These are phyloP conservation scores for Rutstroemia sp. DNA, from an alignment of 2,329 filamentous ascomycete species.

Conservation along the genomic window DNA sequence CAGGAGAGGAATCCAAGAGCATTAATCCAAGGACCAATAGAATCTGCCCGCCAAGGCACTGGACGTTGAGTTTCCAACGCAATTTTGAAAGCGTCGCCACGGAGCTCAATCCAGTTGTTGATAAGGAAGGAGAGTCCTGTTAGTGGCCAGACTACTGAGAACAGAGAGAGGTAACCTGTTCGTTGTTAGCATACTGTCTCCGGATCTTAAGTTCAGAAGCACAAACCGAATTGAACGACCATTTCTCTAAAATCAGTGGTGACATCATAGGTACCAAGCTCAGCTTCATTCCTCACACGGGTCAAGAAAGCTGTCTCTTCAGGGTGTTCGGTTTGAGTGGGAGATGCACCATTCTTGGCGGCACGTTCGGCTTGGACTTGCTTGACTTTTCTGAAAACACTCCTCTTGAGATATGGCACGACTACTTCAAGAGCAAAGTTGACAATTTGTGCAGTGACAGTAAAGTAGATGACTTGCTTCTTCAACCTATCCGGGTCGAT, in stretches of 20 bases:
- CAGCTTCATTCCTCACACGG: slow-evolving; percentile 75
- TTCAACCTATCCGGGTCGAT: slow-evolving; percentile 79
- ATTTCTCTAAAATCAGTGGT: slow-evolving; percentile 88
- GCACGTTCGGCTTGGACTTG: slow-evolving; percentile 56
- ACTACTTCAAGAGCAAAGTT: slow-evolving; percentile 79
- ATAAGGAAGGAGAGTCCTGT: slow-evolving; percentile 80
- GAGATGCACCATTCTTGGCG: slow-evolving; percentile 43
- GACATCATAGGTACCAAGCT: slow-evolving; percentile 80
- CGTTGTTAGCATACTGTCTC: slow-evolving; percentile 21
- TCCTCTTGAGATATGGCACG: slow-evolving; percentile 77
- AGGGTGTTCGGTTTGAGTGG: slow-evolving; percentile 49
- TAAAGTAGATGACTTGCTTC: slow-evolving; percentile 93
- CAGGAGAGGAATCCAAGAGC: slow-evolving; percentile 85
- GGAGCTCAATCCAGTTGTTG: slow-evolving; percentile 95
- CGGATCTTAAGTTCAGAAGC: not conserved
- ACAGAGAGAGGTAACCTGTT: slow-evolving; percentile 77
- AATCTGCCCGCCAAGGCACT: slow-evolving; percentile 82
- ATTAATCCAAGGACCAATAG: slow-evolving; percentile 87
- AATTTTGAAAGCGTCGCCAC: slow-evolving; percentile 91
- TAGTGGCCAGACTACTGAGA: slow-evolving; percentile 93
- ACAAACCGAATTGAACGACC: slow-evolving; percentile 68
- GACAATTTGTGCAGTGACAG: slow-evolving; percentile 86
- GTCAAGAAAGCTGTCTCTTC: slow-evolving; percentile 77
- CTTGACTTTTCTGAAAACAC: slow-evolving; percentile 71
- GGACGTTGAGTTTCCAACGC: slow-evolving; percentile 83